Conservation (phyloP, 2,329 filamentous ascomycete species). For the Fusarium buxicola region DNA sequence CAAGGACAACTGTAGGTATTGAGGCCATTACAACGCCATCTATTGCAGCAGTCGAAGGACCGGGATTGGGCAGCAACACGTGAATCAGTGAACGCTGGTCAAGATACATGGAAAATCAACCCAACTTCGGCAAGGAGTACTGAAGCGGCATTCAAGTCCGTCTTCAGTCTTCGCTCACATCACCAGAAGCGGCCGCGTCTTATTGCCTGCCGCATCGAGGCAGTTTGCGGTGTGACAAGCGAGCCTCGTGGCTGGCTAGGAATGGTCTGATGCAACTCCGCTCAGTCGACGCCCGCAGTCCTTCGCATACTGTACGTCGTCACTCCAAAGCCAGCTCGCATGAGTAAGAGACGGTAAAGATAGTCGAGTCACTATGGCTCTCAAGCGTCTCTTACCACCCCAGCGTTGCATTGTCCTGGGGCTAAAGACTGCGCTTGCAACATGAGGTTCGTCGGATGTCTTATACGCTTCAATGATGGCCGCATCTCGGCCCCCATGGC, state of each 20-base stretch:
- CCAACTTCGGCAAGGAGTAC: not conserved
- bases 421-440: not conserved
- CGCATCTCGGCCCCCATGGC: conserved; percentile 26
- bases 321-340: not conserved
- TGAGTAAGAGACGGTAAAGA: not conserved
- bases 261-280: conserved; percentile 41
- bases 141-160: conserved; percentile 7
- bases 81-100: not conserved
- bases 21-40: conserved; percentile 2
- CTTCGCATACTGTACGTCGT: conserved; percentile 15
- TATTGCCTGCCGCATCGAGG: conserved; percentile 3
- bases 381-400: not conserved
- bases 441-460: conserved; percentile 6
- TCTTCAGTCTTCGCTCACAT: conserved; percentile 22
- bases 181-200: conserved; percentile 12
- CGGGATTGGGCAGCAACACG: conserved; percentile 1
- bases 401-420: not conserved
- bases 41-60: not conserved
- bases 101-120: not conserved
- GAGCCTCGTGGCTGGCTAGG: conserved; percentile 33
- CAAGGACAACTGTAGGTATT: not conserved
- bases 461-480: conserved; percentile 17
- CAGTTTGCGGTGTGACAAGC: conserved; percentile 42
- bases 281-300: conserved; percentile 27
- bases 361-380: not conserved